Conservation (phyloP, 192 early-diverging fungal genomes). For the Backusella tarrabulga region DNA sequence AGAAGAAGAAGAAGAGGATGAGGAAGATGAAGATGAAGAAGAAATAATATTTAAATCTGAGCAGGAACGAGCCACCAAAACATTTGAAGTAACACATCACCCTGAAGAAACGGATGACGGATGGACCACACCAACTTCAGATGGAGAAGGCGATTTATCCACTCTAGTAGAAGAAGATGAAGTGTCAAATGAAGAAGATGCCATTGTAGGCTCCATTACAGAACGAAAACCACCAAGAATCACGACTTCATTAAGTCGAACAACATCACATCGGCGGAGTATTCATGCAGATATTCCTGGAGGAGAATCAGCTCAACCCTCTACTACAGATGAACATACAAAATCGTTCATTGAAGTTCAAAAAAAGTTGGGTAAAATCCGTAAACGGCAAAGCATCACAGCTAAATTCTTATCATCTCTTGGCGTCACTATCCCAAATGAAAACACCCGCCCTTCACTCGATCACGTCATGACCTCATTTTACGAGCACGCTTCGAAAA, state of each 20-base stretch:
- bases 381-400: conserved; percentile 23
- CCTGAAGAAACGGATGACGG: background rate
- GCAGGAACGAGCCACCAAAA: background rate
- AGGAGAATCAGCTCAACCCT: background rate
- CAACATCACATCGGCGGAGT: conserved; percentile 9
- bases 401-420: conserved; percentile 15
- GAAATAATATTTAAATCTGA: conserved; percentile 19
- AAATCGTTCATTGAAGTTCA: background rate
- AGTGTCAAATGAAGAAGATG: conserved; percentile 15
- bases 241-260: conserved; percentile 11
- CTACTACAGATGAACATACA: background rate
- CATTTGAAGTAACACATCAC: conserved; percentile 11
- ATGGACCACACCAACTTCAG: background rate
- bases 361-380: conserved; percentile 12
- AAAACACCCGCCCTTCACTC: background rate
- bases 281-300: background rate
- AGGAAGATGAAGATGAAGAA: conserved; percentile 16
- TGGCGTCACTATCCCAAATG: background rate
- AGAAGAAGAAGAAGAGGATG: background rate
- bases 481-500: background rate
- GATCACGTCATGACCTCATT: conserved; percentile 5
- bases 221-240: conserved; percentile 15
- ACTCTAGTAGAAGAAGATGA: conserved; percentile 9
- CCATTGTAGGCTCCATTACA: conserved; percentile 10
- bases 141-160: background rate